phyloP scores from a whole-genome alignment of 2,329 filamentous ascomycete genomes.

The Dothistroma septosporum region DNA sequence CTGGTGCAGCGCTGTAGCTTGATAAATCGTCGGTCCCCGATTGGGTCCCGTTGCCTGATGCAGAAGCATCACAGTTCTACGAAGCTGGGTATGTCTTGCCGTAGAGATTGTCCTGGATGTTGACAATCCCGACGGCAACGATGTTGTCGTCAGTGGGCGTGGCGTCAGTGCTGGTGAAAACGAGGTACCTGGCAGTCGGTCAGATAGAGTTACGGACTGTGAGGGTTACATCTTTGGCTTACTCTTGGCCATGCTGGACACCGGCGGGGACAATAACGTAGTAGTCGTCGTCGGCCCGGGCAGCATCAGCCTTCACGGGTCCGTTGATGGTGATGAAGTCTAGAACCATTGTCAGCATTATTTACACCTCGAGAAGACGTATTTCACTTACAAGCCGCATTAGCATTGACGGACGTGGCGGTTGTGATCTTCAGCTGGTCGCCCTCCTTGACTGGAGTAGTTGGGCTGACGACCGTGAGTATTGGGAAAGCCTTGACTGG shows the following conservation, averaged over 20 bases:
- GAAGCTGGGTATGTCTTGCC: neutral
- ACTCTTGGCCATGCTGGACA: slow-evolving; percentile 24
- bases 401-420: slow-evolving; percentile 17
- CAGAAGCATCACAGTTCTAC: neutral
- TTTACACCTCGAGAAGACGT: no score
- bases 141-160: slow-evolving; percentile 28
- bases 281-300: slow-evolving; percentile 17
- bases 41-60: neutral
- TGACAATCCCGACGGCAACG: slow-evolving; percentile 28
- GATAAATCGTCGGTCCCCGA: neutral
- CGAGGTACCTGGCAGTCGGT: slow-evolving; percentile 20
- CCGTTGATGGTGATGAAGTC: slow-evolving; percentile 28
- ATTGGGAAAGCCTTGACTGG: slow-evolving; percentile 50
- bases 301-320: slow-evolving; percentile 22
- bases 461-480: slow-evolving; percentile 15
- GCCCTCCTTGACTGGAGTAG: slow-evolving; percentile 20
- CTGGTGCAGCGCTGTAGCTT: neutral
- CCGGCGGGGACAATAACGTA: slow-evolving; percentile 16
- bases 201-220: neutral
- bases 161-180: slow-evolving; percentile 22
- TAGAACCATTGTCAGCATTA: neutral
- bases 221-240: neutral
- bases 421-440: slow-evolving; percentile 22
- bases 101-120: slow-evolving; percentile 17
- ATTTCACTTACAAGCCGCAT: slow-evolving; percentile 10